A percentile compares a stretch with the other conserved stretches of the same genome.
Conservation (phyloP, 352 stramenopile genomes). For the Plasmopara viticola region DNA sequence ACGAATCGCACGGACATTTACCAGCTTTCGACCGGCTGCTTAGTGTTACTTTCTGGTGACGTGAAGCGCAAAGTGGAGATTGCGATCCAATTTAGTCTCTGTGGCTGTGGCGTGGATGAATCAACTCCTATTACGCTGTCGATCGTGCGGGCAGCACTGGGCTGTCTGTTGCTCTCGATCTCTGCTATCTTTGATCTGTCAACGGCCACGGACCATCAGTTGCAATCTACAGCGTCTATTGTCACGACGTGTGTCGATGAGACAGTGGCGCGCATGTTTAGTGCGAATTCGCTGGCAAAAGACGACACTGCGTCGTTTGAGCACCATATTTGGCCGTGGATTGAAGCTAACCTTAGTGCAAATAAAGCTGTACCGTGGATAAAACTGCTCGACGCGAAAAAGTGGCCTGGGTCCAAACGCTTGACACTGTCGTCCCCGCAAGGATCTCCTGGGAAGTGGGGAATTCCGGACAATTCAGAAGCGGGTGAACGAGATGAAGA, state of each 20-base stretch:
- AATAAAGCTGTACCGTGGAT: slow-evolving; percentile 55
- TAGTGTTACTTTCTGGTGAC: slow-evolving; percentile 48
- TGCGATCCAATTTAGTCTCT: slow-evolving; percentile 51
- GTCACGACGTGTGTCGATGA: slow-evolving; percentile 49
- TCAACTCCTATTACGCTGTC: slow-evolving; percentile 34
- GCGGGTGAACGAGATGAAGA: slow-evolving; percentile 21
- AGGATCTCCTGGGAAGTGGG: slow-evolving; percentile 22
- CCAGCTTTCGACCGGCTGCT: slow-evolving; percentile 50
- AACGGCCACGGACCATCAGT: slow-evolving; percentile 37
- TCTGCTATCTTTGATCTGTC: slow-evolving; percentile 61
- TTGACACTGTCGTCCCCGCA: slow-evolving; percentile 24
- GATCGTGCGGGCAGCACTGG: slow-evolving; percentile 33
- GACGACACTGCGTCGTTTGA: slow-evolving; percentile 30
- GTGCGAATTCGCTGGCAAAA: slow-evolving; percentile 34
- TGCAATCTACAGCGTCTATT: slow-evolving; percentile 52
- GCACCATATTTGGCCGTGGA: slow-evolving; percentile 52
- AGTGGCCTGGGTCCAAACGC: slow-evolving; percentile 56
- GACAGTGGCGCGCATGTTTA: slow-evolving; percentile 44
- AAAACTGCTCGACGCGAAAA: slow-evolving; percentile 58
- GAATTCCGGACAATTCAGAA: slow-evolving; percentile 12
- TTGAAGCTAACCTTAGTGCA: slow-evolving; percentile 37
- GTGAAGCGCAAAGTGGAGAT: slow-evolving; percentile 50
- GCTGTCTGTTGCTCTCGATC: slow-evolving; percentile 47
- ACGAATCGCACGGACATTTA: slow-evolving; percentile 53
- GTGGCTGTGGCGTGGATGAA: slow-evolving; percentile 27